Percentiles rank a stretch among this genome's conserved stretches.
Conservation (phyloP, 116 monocot genomes). For the Papilionanthe hybrid region DNA sequence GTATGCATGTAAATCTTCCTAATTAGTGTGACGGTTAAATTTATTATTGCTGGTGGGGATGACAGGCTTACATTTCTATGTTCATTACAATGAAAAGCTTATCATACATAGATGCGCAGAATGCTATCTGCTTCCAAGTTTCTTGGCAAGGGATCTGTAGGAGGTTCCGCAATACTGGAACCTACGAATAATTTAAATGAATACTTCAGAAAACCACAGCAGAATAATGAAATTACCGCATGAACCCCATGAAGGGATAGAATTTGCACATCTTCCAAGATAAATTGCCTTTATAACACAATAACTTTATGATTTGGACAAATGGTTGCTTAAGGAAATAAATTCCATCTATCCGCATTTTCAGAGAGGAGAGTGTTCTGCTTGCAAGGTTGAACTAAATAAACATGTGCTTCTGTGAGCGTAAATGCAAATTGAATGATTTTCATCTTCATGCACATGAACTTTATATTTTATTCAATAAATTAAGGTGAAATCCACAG, state of each 20-base stretch:
- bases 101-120: background rate
- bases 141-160: background rate
- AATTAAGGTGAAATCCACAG: background rate
- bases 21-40: background rate
- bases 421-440: background rate
- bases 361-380: background rate
- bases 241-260: background rate
- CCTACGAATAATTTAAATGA: background rate
- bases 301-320: background rate
- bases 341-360: background rate
- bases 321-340: background rate
- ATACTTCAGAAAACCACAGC: background rate
- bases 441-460: background rate
- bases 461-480: background rate
- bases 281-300: background rate
- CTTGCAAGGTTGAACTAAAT: background rate
- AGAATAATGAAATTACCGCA: background rate
- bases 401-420: background rate
- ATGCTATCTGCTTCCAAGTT: background rate
- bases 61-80: background rate
- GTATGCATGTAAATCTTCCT: too few relatives aligned
- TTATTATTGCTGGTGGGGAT: background rate
- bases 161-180: background rate
- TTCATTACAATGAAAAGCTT: background rate
- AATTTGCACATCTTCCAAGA: background rate